Base-by-base conservation (phyloP, 2,329 filamentous ascomycete species). In the Orbilia quercus region DNA sequence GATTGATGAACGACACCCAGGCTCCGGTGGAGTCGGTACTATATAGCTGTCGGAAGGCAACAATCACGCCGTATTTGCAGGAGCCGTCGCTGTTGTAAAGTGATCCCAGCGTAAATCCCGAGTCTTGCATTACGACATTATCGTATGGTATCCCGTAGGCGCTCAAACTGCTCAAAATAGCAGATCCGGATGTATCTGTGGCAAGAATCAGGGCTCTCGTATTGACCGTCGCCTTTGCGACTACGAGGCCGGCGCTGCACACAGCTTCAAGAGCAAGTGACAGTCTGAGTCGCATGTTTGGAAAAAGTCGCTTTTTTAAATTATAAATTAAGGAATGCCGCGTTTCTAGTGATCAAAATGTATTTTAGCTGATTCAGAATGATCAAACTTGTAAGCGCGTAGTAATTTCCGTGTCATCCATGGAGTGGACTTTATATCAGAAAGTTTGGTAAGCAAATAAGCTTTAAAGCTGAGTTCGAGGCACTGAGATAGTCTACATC, bases 61-160 rank as follows among this genome's bases (percentile, higher is more conserved):
- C 82, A 76, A 89, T 87, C 53, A 85, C 86, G 20, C 85, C 86
- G 76, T 84, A 88, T 78, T 86, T 87, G 72, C 86, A 86, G 57
- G 81, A 79, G 1, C 80, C 82, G 0, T 80, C 75, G 1, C 82
- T 82, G 11, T 81, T 80, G 76, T 85, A 87, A 31, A 89, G 82
- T 0, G 79, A 74, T 0, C 87, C 87, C 25, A 89, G 82, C 16
- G 80, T 75, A 3, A 82, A 80, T 12, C 86, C 86, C 5, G 78
- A 76, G 76, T 85, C 81, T 6, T 86, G 85, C n/a, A 89, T 85
- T 18, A 84, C 75, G 9, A 87, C 77, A 4, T 83, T 81, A 75
- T 87, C 81, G 76, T 83, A 88, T 0, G 86, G 85, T 44, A 89
- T 88, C 31, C 85, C 86, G 76, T 89, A 88, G 66, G 82, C 86